phyloP scores from a whole-genome alignment of 441 rosid genomes.

The Bruguiera hainesii region DNA sequence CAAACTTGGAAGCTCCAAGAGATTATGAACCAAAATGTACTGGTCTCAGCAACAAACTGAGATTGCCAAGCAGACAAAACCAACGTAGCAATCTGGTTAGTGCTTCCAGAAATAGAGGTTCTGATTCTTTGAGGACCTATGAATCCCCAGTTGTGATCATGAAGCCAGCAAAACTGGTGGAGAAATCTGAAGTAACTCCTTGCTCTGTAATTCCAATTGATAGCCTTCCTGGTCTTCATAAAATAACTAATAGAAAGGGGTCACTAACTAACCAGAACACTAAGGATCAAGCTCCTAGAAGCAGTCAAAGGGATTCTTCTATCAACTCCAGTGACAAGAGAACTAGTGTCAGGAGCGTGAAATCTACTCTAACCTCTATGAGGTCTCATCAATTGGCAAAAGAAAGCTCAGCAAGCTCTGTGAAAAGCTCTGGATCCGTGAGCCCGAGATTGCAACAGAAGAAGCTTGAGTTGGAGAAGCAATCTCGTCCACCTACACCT shows the following conservation, averaged over 20 bases:
- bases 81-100: constrained; percentile 21
- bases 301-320: constrained; percentile 33
- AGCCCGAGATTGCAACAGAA: constrained; percentile 75
- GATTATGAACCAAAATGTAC: constrained; percentile 39
- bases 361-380: constrained; percentile 38
- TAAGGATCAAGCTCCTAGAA: constrained; percentile 43
- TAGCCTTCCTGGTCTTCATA: constrained; percentile 39
- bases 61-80: constrained; percentile 33
- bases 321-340: constrained; percentile 42
- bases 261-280: constrained; percentile 30
- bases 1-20: constrained; percentile 35
- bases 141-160: constrained; percentile 91
- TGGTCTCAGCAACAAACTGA: constrained; percentile 35
- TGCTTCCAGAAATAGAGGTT: constrained; percentile 29
- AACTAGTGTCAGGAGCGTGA: constrained; percentile 35
- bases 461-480: constrained; percentile 59
- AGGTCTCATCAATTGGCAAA: constrained; percentile 45
- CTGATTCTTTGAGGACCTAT: constrained; percentile 39
- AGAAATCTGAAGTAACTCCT: constrained; percentile 46
- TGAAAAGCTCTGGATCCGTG: constrained; percentile 48
- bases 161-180: constrained; percentile 83
- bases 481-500: constrained; percentile 70
- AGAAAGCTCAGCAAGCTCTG: constrained; percentile 39
- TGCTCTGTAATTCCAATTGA: constrained; percentile 54
- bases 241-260: constrained; percentile 33